Evolutionary conservation across 1,284 basidiomycete genomes (phyloP).

Genomic region (Earliella scabrosa): DNA sequence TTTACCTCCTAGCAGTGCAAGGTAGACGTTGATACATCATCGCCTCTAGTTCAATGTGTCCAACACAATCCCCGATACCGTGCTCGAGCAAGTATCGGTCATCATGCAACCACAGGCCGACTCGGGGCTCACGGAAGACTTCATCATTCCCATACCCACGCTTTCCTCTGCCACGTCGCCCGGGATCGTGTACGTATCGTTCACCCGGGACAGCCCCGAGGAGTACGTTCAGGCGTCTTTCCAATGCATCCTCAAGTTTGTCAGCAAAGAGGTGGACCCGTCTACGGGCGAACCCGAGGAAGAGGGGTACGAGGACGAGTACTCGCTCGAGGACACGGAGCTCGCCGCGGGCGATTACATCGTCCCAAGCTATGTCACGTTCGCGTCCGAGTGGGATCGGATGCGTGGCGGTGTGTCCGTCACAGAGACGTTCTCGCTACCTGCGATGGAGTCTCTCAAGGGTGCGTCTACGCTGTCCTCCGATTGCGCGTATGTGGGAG

Average conservation of each 20-base stretch:
- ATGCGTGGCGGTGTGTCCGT: constrained; percentile 74
- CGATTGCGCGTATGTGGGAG: not conserved
- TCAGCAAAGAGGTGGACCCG: constrained; percentile 98
- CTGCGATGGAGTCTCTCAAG: constrained; percentile 92
- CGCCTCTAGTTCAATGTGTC: constrained; percentile 95
- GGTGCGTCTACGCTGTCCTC: constrained; percentile 51
- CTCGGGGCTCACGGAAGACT: constrained; percentile 87
- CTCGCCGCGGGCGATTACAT: constrained; percentile 94
- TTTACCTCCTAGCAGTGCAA: not conserved
- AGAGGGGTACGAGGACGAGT: constrained; percentile 99
- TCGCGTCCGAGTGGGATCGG: constrained; percentile 95
- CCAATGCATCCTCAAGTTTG: constrained; percentile 92
- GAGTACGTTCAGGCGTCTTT: constrained; percentile 89
- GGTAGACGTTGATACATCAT: constrained; percentile 1
- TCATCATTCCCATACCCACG: constrained; percentile 86
- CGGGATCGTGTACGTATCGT: constrained; percentile 91
- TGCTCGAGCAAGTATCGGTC: constrained; percentile 95
- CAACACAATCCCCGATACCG: constrained; percentile 98
- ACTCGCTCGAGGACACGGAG: constrained; percentile 96
- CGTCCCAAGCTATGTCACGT: constrained; percentile 89
- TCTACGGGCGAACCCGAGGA: constrained; percentile 96
- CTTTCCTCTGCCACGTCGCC: constrained; percentile 76
- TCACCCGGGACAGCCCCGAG: constrained; percentile 80
- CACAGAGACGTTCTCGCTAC: constrained; percentile 94
- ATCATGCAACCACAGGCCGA: constrained; percentile 86